These are phyloP conservation scores for Ustilago crameri DNA, from an alignment of 1,284 basidiomycete species.

Conservation along the genomic window DNA sequence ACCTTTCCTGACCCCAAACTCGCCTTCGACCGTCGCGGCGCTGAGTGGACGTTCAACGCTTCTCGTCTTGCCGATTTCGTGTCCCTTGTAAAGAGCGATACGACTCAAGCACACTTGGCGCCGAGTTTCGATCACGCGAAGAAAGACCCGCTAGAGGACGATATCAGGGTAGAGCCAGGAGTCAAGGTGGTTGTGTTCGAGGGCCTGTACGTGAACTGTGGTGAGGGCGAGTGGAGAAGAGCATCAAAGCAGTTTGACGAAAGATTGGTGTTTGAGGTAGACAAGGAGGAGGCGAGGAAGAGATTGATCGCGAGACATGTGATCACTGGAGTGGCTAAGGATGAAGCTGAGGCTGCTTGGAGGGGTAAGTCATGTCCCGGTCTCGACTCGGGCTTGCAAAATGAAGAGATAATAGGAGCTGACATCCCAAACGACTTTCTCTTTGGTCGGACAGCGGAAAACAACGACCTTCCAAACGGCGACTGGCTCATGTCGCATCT, in stretches of 20 bases:
- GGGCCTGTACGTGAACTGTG: conserved; percentile 82
- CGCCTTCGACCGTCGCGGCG: conserved; percentile 61
- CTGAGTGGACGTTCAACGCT: conserved; percentile 65
- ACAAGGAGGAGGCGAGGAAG: conserved; percentile 74
- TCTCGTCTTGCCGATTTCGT: conserved; percentile 59
- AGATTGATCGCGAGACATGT: conserved; percentile 81
- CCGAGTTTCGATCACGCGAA: conserved; percentile 78
- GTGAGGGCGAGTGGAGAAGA: conserved; percentile 78
- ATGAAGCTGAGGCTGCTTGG: conserved; percentile 76
- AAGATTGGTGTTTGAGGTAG: conserved; percentile 80
- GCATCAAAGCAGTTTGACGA: conserved; percentile 79
- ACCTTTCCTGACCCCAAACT: conserved; percentile 73
- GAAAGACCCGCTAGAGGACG: conserved; percentile 71
- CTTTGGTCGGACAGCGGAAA: conserved; percentile 43
- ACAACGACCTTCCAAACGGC: conserved; percentile 66
- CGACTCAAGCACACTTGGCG: conserved; percentile 48
- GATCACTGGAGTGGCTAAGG: conserved; percentile 77
- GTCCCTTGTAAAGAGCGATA: conserved; percentile 12
- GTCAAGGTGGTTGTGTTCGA: conserved; percentile 84
- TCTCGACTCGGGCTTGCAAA: not conserved
- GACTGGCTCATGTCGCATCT: conserved; percentile 61
- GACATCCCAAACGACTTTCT: not conserved
- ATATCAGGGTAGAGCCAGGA: conserved; percentile 73
- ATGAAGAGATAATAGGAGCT: not conserved
- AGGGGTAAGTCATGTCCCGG: conserved; percentile 73